Base-by-base conservation (phyloP, 2,329 filamentous ascomycete species). In the Colletotrichum salicis region DNA sequence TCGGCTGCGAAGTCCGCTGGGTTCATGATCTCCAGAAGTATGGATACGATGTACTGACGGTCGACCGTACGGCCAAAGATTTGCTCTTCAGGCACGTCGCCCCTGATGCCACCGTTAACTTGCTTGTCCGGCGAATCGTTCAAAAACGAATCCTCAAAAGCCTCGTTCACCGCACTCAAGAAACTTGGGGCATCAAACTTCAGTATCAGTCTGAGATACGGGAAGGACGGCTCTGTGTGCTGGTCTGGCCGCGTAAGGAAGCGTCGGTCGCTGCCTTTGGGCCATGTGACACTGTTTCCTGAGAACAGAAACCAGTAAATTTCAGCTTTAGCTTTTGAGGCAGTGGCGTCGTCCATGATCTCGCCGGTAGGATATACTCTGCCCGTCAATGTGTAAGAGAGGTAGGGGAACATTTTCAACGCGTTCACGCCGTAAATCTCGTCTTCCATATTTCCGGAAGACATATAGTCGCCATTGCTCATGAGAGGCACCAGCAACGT, bases 231-330 rank as follows among this genome's bases (percentile, higher is more conserved):
- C 76, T 96, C 91, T 5, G 88, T 82, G 1, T 85, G 83, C 62
- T 86, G 82, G 15, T 82, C 80, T 1, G 89, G 86, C 15, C 87
- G 87, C 1, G 92, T 94, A 29, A 89, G 81, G 64, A 95, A 91
- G 51, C 86, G 80, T 66, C 88, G 87, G 35, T 84, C 84, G 68
- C 87, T 90, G 4, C 88, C 89, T 71, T 88, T 91, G 1, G 94
- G 94, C 94, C 94, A 96, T 6, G 87, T 85, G 24, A 94, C 88
- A 58, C 88, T 91, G 77, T 92, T 92, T 1, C 95, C 95, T 0
- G 95, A 96, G 79, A 99, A 98, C 58, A 99, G 85, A 79, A 97
- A 97, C 85, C 94, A 94, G 82, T 98, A 99, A 62, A 99, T 85
- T 77, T 96, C 93, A 15, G 93, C 91, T 80, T 98, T 98, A 7